Percentiles rank a stretch among this genome's conserved stretches.
Evolutionary conservation across 768 basidiomycete genomes (phyloP).

Genomic region (Pleurotus pulmonarius): DNA sequence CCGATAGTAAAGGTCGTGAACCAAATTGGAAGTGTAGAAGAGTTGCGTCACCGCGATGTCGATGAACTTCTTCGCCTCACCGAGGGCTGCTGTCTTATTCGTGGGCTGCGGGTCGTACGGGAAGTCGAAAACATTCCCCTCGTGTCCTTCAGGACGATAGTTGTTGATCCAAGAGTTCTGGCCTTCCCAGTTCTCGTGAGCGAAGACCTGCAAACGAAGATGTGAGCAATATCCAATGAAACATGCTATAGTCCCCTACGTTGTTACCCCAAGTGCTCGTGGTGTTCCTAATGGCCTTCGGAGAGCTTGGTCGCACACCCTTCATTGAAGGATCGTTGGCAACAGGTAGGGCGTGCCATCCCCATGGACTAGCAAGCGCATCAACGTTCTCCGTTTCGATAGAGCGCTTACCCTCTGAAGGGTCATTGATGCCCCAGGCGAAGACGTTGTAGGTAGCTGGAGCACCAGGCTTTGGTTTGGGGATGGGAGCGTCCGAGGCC

Average conservation of each 20-base stretch:
- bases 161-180: conserved; percentile 63
- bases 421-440: conserved; percentile 84
- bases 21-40: conserved; percentile 82
- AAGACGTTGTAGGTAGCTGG: conserved; percentile 69
- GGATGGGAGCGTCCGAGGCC: conserved; percentile 75
- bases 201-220: conserved; percentile 54
- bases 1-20: conserved; percentile 82
- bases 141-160: conserved; percentile 72
- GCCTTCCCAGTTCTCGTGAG: conserved; percentile 92
- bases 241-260: conserved; percentile 28
- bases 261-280: conserved; percentile 89
- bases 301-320: conserved; percentile 8
- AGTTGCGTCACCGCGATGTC: conserved; percentile 85
- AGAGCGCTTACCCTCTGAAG: conserved; percentile 59
- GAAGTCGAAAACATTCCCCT: conserved; percentile 60
- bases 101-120: conserved; percentile 67
- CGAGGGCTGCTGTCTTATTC: conserved; percentile 51
- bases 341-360: conserved; percentile 88
- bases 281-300: conserved; percentile 42
- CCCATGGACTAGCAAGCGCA: conserved; percentile 73
- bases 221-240: not conserved
- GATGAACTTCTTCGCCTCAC: conserved; percentile 78
- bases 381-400: conserved; percentile 70
- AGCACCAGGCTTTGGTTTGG: conserved; percentile 27
- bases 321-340: conserved; percentile 57